Base-by-base conservation (phyloP, 495 filamentous ascomycete species). In the Chaetomium tenue region DNA sequence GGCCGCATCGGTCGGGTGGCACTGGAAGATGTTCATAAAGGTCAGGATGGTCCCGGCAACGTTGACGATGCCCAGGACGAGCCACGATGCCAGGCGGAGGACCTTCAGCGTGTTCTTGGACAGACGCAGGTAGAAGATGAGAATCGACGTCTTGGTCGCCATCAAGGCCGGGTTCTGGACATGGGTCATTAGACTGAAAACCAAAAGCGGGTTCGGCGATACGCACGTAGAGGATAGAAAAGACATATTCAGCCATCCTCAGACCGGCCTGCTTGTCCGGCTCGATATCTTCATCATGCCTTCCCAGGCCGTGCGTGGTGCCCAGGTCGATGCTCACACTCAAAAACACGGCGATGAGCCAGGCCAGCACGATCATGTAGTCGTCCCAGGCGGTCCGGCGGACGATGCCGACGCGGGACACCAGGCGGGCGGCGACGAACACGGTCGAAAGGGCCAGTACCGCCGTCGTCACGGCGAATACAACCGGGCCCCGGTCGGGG, bases 71-170 rank as follows among this genome's bases (percentile, higher is more conserved):
- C 77, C 74, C 7, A 95, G 75, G 3, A 89, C 90, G 20, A 79
- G 80, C 78, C 89, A 89, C 25, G 88, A 91, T 3, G 85, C 82
- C 76, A 86, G 84, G 66, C 86, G 83, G 69, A 92, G 87, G 37
- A 91, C 77, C 65, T 72, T 74, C 67, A 87, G 87, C 48, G 92
- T 87, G 39, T 87, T 87, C 68, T 86, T 87, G 8, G 91, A 88
- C 57, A 96, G 77, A 39, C 88, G 86, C 33, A 96, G 82, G 77
- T 91, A 96, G 73, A 95, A 97, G 63, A 93, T 76, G 56, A 96
- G 83, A 66, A 98, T 91, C n/a, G 91, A 93, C 5, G 91, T 91
- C 77, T 97, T 98, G 55, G 91, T 87, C 1, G 86, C 84, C 88
- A 91, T 91, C 60, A 97, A 82, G 5, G 91, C 89, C 15, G 93